phyloP scores from a whole-genome alignment of 345 rosid species.

The Sisymbrium irio region DNA sequence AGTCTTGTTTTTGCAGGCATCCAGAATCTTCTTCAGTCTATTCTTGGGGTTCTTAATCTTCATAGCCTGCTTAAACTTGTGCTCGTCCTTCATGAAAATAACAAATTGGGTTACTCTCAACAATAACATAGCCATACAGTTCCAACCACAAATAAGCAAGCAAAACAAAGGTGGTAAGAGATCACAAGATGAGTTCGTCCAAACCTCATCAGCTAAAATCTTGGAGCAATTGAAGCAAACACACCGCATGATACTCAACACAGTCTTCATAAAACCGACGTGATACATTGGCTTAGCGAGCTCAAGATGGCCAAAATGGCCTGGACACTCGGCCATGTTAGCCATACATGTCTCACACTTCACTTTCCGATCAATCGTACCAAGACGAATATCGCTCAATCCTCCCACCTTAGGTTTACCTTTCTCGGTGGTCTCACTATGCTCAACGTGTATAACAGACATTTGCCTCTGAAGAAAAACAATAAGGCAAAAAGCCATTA shows the following conservation, averaged over 20 bases:
- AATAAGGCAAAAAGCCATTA: not conserved
- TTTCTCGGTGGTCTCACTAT: conserved; percentile 83
- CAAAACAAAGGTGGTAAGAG: not conserved
- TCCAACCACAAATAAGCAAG: not conserved
- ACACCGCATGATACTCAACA: conserved; percentile 82
- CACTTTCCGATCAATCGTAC: conserved; percentile 87
- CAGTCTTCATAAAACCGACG: conserved; percentile 89
- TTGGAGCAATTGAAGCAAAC: conserved; percentile 97
- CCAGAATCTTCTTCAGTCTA: conserved; percentile 82
- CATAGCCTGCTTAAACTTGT: conserved; percentile 91
- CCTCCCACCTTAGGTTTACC: conserved; percentile 87
- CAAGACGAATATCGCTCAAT: conserved; percentile 79
- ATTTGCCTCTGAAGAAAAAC: conserved; percentile 74
- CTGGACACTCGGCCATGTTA: conserved; percentile 94
- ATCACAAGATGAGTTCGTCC: not conserved
- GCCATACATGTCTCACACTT: conserved; percentile 95
- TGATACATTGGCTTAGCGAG: conserved; percentile 98
- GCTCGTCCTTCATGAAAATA: conserved; percentile 69
- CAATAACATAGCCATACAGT: not conserved
- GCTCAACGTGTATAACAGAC: conserved; percentile 89
- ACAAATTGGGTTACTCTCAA: conserved; percentile 18
- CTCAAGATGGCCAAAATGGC: conserved; percentile 96
- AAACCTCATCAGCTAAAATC: conserved; percentile 89
- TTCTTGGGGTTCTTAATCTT: conserved; percentile 89
- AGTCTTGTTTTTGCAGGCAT: conserved; percentile 83